Conservation (phyloP, 176 grass and related monocot species). For the Pharus latifolius region DNA sequence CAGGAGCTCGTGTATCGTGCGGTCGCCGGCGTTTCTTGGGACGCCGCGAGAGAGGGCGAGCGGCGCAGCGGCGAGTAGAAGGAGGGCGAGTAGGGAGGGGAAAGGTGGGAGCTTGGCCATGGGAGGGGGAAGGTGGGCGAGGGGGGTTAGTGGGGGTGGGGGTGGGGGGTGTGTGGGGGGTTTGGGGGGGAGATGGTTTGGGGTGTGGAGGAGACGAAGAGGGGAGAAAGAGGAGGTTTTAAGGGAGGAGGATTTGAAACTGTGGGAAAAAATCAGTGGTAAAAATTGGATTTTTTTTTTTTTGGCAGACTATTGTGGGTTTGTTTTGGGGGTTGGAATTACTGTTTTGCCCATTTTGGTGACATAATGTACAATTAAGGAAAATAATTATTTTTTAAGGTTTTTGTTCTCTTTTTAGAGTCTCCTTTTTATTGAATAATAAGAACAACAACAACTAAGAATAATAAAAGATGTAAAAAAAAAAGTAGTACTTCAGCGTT, state of each 20-base stretch:
- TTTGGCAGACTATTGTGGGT: neutral
- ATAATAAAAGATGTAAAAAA: too few species aligned
- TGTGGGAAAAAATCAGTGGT: neutral
- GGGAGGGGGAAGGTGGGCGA: neutral
- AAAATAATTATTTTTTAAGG: neutral
- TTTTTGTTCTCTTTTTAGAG: neutral
- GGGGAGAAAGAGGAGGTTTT: constrained; percentile 15
- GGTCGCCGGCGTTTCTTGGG: neutral
- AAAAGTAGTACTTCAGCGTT: too few species aligned
- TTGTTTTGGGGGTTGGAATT: neutral
- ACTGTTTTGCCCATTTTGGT: neutral
- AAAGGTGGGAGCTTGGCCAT: constrained; percentile 41
- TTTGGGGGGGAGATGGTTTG: neutral
- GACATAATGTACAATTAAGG: neutral
- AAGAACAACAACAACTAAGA: neutral
- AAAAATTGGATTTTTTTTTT: too few species aligned
- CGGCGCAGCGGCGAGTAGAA: neutral
- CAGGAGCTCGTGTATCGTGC: constrained; percentile 68
- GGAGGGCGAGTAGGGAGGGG: neutral
- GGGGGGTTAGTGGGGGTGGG: neutral
- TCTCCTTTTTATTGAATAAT: neutral
- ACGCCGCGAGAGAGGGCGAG: constrained; percentile 2
- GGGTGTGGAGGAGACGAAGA: neutral
- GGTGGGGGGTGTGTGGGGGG: neutral
- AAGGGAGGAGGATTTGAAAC: constrained; percentile 24